These are phyloP conservation scores for Fusarium transvaalense DNA, from an alignment of 2,329 filamentous ascomycete species.

Conservation along the genomic window DNA sequence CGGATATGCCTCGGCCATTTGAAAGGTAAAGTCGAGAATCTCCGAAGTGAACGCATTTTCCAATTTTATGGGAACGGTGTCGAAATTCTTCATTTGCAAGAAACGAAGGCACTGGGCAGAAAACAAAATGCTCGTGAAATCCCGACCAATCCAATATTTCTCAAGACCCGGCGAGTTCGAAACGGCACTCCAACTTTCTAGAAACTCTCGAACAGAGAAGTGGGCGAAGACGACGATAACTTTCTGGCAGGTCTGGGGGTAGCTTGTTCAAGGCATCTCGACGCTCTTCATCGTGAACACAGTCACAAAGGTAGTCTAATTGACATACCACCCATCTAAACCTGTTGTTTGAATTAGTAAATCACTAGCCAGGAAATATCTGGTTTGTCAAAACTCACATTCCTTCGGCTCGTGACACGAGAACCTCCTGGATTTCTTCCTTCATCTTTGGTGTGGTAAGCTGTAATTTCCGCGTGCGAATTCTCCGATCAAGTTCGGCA, in stretches of 20 bases:
- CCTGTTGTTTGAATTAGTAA: background rate
- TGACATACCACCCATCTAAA: conserved; percentile 43
- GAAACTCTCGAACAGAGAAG: conserved; percentile 35
- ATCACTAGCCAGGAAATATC: accelerated
- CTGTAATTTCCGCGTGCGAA: background rate
- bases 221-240: conserved; percentile 30
- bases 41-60: background rate
- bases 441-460: conserved; percentile 6
- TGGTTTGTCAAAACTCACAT: conserved; percentile 9
- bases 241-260: background rate
- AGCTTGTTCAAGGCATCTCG: conserved; percentile 22
- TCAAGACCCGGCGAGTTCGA: background rate
- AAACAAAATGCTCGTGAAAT: accelerated
- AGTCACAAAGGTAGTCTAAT: conserved; percentile 34
- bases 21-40: accelerated
- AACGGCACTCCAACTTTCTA: background rate
- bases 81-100: conserved; percentile 21
- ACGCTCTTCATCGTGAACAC: conserved; percentile 12
- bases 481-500: conserved; percentile 23
- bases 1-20: background rate
- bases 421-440: conserved; percentile 12
- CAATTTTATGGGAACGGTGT: accelerated
- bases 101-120: conserved; percentile 17
- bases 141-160: background rate
- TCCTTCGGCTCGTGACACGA: conserved; percentile 21